Conservation (phyloP, 805 yeast species). For the Candida peoriensis region DNA sequence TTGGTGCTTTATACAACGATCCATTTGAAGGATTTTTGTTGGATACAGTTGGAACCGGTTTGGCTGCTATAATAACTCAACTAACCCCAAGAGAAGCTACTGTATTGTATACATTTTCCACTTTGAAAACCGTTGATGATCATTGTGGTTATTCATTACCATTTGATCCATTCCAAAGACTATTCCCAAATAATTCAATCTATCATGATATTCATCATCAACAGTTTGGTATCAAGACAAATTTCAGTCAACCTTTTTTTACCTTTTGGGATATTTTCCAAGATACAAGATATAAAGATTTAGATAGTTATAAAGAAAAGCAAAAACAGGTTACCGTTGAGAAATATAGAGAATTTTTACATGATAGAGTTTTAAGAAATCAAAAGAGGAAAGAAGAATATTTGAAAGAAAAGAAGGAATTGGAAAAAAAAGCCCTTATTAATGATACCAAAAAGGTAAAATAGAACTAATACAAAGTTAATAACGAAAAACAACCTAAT, state of each 20-base stretch:
- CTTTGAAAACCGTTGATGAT: constrained; percentile 95
- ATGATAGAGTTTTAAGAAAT: constrained; percentile 31
- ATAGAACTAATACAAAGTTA: neutral
- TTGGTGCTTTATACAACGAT: constrained; percentile 92
- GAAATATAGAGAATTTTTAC: constrained; percentile 55
- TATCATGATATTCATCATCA: constrained; percentile 98
- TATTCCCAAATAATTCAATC: constrained; percentile 93
- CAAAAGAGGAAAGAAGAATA: constrained; percentile 22
- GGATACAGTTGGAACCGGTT: constrained; percentile 89
- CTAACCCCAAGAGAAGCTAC: constrained; percentile 75
- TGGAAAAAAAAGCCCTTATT: too few species aligned
- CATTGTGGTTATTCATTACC: constrained; percentile 98
- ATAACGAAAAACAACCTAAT: neutral
- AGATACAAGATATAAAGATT: constrained; percentile 65
- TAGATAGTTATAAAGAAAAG: constrained; percentile 57
- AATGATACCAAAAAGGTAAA: neutral
- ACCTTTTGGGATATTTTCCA: constrained; percentile 82
- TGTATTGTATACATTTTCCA: constrained; percentile 76
- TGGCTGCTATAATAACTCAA: constrained; percentile 60
- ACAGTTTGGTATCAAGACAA: constrained; percentile 87
- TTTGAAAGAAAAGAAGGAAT: constrained; percentile 2
- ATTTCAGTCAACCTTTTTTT: constrained; percentile 95
- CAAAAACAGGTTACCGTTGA: constrained; percentile 65
- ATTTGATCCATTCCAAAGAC: constrained; percentile 79
- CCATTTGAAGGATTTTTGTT: constrained; percentile 90